Percentiles rank a stretch among this genome's conserved stretches.
These are phyloP conservation scores for Kingdonia uniflora DNA, from an alignment of 164 flowering plant genomes.

Conservation along the genomic window DNA sequence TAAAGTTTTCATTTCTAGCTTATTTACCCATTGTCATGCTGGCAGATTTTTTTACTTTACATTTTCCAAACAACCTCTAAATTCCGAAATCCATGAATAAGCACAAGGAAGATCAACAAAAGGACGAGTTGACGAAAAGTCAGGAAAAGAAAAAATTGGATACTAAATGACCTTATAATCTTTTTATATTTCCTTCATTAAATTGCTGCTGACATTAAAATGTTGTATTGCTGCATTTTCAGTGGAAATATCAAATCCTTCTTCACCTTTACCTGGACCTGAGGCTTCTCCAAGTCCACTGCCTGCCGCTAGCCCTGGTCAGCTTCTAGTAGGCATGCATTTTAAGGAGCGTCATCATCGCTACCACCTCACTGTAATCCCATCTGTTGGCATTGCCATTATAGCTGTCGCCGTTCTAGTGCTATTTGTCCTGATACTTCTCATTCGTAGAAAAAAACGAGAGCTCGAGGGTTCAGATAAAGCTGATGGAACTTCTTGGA, in stretches of 20 bases:
- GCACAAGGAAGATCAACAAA: too few relatives aligned
- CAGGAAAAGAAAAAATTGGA: too few relatives aligned
- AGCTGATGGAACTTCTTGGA: constrained; percentile 28
- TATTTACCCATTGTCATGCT: too few relatives aligned
- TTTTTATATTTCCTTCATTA: not conserved
- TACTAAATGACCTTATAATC: not conserved
- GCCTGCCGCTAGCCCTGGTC: constrained; percentile 51
- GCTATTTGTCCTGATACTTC: constrained; percentile 52
- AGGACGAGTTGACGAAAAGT: too few relatives aligned
- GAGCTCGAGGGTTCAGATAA: constrained; percentile 42
- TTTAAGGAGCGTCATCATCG: constrained; percentile 29
- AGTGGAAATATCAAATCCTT: constrained; percentile 28
- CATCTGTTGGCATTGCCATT: constrained; percentile 59
- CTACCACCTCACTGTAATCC: constrained; percentile 52
- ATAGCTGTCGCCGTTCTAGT: constrained; percentile 47
- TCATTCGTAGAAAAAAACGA: constrained; percentile 64
- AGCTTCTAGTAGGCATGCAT: constrained; percentile 20
- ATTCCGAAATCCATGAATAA: too few relatives aligned
- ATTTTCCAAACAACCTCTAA: too few relatives aligned
- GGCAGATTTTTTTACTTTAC: too few relatives aligned
- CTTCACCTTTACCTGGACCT: constrained; percentile 35
- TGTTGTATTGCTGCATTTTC: constrained; percentile 4
- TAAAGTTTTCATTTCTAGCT: too few relatives aligned
- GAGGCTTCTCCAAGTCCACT: constrained; percentile 48
- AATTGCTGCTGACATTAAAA: not conserved